Evolutionary conservation across 2,329 filamentous ascomycete genomes (phyloP).

Genomic region (Fonsecaea nubica): DNA sequence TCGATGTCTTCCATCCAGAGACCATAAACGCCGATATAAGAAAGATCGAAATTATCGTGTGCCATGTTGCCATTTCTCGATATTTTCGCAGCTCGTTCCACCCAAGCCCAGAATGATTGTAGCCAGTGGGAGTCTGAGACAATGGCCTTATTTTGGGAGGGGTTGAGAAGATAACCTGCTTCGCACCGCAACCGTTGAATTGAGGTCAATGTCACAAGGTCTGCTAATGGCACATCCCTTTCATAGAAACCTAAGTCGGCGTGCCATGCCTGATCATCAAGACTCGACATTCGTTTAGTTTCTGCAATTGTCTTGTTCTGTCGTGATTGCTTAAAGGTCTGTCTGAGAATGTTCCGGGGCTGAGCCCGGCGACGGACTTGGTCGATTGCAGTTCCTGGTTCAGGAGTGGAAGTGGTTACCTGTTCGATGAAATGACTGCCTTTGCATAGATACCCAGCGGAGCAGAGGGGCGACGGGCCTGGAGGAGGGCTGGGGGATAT

Average conservation of each 20-base stretch:
- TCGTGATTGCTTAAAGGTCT: slow-evolving; percentile 31
- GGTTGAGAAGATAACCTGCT: slow-evolving; percentile 62
- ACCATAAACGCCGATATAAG: slow-evolving; percentile 65
- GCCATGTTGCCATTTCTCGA: slow-evolving; percentile 61
- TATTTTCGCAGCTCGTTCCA: slow-evolving; percentile 56
- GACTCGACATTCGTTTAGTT: slow-evolving; percentile 30
- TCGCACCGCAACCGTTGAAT: slow-evolving; percentile 59
- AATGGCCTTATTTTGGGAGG: slow-evolving; percentile 61
- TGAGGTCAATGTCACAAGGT: slow-evolving; percentile 51
- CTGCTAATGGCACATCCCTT: slow-evolving; percentile 45
- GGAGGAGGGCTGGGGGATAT: slow-evolving; percentile 44
- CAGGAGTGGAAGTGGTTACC: background rate
- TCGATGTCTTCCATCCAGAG: slow-evolving; percentile 66
- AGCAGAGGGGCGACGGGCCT: slow-evolving; percentile 28
- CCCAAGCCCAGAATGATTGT: slow-evolving; percentile 65
- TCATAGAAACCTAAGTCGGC: slow-evolving; percentile 35
- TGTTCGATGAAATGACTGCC: slow-evolving; percentile 18
- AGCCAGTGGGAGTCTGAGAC: slow-evolving; percentile 63
- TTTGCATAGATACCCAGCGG: slow-evolving; percentile 30
- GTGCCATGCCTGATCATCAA: slow-evolving; percentile 34
- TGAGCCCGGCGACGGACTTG: slow-evolving; percentile 29
- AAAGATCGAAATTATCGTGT: slow-evolving; percentile 63
- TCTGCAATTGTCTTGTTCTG: slow-evolving; percentile 26
- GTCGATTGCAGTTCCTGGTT: slow-evolving; percentile 18
- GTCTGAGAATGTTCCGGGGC: slow-evolving; percentile 29